Evolutionary conservation across 139 green algal species (phyloP), one percentile per base, ranked within the genome.

Genomic region (Astrephomene gubernaculifera): DNA sequence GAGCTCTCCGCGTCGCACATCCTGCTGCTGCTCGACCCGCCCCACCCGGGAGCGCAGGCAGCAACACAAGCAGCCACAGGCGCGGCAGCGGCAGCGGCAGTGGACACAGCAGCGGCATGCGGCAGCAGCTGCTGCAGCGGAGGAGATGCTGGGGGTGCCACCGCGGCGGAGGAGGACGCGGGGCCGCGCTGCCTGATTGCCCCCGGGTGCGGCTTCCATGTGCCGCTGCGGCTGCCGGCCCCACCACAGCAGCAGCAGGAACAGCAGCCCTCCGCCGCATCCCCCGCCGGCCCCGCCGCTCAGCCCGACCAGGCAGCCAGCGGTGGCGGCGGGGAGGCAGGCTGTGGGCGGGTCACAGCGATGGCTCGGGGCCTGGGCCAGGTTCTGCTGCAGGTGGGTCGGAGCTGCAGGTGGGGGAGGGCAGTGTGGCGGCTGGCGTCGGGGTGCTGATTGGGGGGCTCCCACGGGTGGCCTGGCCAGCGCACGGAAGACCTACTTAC

Each of bases 361-460:
- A 49, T 81, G 52, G 72, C 29, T 36, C 52, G 72, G 0, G 52
- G 43, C 49, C 33, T 68, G 52, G 72, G 72, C 22, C 21, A 38
- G 35, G 35, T 68, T 21, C 35, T 81, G 52, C 6, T 81, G 33
- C 72, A 80, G 71, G 71, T 80, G 49, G 6, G 71, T 27, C 31
- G 1, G 12, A 29, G 41, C 5, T 22, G 5, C 0, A 8, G 36
- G 2, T 22, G 67, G 1, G 36, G 67, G 1, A 7, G 64, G 19
- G 29, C 9, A 27, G 8, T n/a, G n/a, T n/a, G n/a, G n/a, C n/a
- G n/a, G n/a, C n/a, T n/a, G n/a, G n/a, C n/a, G n/a, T n/a, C n/a
- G n/a, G n/a, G n/a, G n/a, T n/a, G n/a, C n/a, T n/a, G n/a, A n/a
- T n/a, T n/a, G n/a, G n/a, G n/a, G n/a, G n/a, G n/a, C n/a, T n/a